These are phyloP conservation scores for Aspergillus wentii DNA, from an alignment of 495 filamentous ascomycete species.

Conservation along the genomic window DNA sequence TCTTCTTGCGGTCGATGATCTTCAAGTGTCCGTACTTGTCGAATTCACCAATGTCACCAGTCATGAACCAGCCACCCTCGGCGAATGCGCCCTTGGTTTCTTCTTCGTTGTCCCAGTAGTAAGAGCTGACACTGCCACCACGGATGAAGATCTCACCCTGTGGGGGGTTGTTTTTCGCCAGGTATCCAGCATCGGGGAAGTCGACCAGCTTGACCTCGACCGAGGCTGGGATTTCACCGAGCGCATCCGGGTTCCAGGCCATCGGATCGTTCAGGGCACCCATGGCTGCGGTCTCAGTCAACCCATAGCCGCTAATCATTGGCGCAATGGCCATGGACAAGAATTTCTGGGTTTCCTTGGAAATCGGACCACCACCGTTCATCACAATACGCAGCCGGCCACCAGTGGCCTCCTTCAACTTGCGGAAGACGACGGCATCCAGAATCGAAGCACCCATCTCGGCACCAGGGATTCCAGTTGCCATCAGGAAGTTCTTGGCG, in stretches of 20 bases:
- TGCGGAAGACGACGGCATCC: constrained; percentile 80
- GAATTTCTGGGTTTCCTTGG: constrained; percentile 83
- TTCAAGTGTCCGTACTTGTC: constrained; percentile 73
- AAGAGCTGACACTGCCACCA: constrained; percentile 63
- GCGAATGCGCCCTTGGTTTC: constrained; percentile 74
- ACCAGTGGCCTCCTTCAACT: constrained; percentile 87
- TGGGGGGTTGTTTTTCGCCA: constrained; percentile 78
- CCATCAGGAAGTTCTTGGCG: constrained; percentile 76
- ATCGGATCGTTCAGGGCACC: constrained; percentile 84
- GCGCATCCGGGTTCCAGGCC: constrained; percentile 78
- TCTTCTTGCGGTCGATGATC: constrained; percentile 98
- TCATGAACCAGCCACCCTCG: constrained; percentile 91
- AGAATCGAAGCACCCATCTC: constrained; percentile 57
- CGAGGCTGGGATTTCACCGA: constrained; percentile 76
- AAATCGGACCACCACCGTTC: constrained; percentile 83
- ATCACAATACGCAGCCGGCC: constrained; percentile 74
- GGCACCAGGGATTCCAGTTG: constrained; percentile 68
- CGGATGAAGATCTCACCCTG: constrained; percentile 95
- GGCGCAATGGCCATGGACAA: constrained; percentile 83
- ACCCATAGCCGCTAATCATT: constrained; percentile 91
- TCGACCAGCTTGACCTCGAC: constrained; percentile 95
- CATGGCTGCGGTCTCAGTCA: constrained; percentile 95
- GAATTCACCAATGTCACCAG: constrained; percentile 91
- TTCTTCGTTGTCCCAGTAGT: constrained; percentile 78
- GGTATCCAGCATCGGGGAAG: constrained; percentile 90